phyloP scores from a whole-genome alignment of 2,329 filamentous ascomycete species.

The Nigrospora osmanthi region DNA sequence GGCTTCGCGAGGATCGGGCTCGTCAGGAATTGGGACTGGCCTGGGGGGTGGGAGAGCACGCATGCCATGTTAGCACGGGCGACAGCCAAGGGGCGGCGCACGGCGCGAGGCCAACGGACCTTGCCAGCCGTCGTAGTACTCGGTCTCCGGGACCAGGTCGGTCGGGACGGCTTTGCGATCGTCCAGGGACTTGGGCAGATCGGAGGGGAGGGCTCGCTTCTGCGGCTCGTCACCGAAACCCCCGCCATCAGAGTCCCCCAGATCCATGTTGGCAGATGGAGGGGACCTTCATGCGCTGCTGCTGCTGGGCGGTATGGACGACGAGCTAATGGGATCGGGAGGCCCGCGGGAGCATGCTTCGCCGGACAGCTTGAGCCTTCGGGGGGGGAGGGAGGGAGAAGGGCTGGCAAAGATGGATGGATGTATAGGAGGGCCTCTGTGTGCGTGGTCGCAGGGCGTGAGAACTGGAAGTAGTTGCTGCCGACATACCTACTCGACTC shows the following conservation, averaged over 20 bases:
- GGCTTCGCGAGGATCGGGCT: slow-evolving; percentile 79
- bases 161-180: slow-evolving; percentile 67
- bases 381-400: no score
- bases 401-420: no score
- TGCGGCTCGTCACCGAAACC: slow-evolving; percentile 31
- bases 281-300: slow-evolving; percentile 11
- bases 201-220: slow-evolving; percentile 57
- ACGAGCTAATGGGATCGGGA: no score
- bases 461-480: no score
- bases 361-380: no score
- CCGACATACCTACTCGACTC: neutral
- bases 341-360: no score
- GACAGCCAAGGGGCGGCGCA: no score
- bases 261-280: slow-evolving; percentile 48
- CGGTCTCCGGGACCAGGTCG: slow-evolving; percentile 71
- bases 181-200: slow-evolving; percentile 86
- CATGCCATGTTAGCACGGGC: no score
- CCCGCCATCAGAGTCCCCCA: slow-evolving; percentile 41
- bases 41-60: slow-evolving; percentile 37
- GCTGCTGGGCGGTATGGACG: no score
- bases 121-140: slow-evolving; percentile 99
- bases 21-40: slow-evolving; percentile 91
- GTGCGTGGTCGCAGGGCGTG: no score
- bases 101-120: slow-evolving; percentile 38
- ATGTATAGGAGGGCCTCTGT: no score